Percentiles rank a stretch among this genome's conserved stretches.
Evolutionary conservation across 225 moss, liverwort and hornwort genomes (phyloP).

Genomic region (Climacium dendroides): DNA sequence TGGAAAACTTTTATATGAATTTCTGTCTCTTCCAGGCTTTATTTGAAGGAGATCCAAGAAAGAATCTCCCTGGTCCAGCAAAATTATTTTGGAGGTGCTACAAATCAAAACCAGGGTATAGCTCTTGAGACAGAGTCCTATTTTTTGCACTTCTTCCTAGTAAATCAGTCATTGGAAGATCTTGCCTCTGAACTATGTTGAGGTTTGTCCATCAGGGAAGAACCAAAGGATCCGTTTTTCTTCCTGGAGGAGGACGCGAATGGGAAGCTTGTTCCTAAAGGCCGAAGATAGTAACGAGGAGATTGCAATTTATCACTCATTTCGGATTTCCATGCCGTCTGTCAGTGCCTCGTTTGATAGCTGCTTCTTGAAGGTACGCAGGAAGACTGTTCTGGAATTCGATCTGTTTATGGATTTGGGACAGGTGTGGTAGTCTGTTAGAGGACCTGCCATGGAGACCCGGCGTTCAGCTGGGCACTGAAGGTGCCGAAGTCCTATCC

Average conservation of each 20-base stretch:
- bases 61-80: slow-evolving; percentile 62
- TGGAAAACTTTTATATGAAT: background rate
- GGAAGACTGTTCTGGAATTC: background rate
- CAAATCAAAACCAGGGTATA: slow-evolving; percentile 74
- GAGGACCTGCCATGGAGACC: background rate
- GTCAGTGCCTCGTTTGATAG: background rate
- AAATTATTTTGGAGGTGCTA: slow-evolving; percentile 82
- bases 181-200: background rate
- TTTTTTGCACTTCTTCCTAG: background rate
- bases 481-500: background rate
- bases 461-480: background rate
- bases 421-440: background rate
- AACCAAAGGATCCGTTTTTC: slow-evolving; percentile 64
- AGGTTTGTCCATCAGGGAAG: slow-evolving; percentile 44
- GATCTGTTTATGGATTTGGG: background rate
- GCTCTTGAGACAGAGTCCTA: background rate
- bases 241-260: slow-evolving; percentile 54
- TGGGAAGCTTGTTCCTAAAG: slow-evolving; percentile 31
- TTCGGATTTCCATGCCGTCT: background rate
- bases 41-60: slow-evolving; percentile 74
- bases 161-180: background rate
- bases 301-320: background rate
- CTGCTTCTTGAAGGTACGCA: background rate
- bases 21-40: slow-evolving; percentile 42
- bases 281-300: background rate